A percentile compares a stretch with the other conserved stretches of the same genome.
These are phyloP conservation scores for Penicillium coprophilum DNA, from an alignment of 495 filamentous ascomycete species.

Conservation along the genomic window DNA sequence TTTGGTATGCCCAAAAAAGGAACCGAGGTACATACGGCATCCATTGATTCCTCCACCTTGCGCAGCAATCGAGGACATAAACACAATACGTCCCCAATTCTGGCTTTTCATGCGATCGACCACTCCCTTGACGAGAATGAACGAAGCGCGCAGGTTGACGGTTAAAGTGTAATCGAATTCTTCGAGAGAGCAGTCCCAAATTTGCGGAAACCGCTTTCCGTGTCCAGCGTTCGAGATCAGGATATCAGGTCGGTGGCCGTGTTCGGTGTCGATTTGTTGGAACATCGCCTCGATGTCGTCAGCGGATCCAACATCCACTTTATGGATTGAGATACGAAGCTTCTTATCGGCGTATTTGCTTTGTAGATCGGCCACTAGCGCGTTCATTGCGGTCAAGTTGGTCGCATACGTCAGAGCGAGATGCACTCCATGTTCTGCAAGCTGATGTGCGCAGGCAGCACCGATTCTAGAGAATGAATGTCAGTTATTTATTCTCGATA, in stretches of 20 bases:
- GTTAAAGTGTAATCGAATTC: slow-evolving; percentile 67
- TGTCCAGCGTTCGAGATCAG: slow-evolving; percentile 59
- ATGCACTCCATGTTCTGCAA: slow-evolving; percentile 52
- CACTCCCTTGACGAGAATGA: slow-evolving; percentile 63
- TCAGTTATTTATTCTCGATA: slow-evolving; percentile 4
- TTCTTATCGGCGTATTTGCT: slow-evolving; percentile 27
- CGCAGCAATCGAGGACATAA: slow-evolving; percentile 66
- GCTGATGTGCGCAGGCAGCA: slow-evolving; percentile 56
- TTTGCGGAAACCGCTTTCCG: slow-evolving; percentile 48
- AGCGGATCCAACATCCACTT: slow-evolving; percentile 55
- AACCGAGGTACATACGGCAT: slow-evolving; percentile 45
- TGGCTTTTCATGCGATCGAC: slow-evolving; percentile 63
- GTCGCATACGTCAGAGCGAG: slow-evolving; percentile 63
- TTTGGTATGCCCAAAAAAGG: background rate
- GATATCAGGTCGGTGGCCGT: slow-evolving; percentile 60
- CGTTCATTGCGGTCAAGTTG: slow-evolving; percentile 47
- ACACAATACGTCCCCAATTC: slow-evolving; percentile 66
- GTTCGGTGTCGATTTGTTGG: slow-evolving; percentile 48
- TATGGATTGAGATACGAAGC: slow-evolving; percentile 54
- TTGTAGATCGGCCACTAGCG: slow-evolving; percentile 43
- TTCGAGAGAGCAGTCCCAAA: slow-evolving; percentile 55
- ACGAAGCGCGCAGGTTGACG: slow-evolving; percentile 65
- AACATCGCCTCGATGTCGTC: slow-evolving; percentile 54
- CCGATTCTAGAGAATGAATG: slow-evolving; percentile 50
- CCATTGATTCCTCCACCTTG: slow-evolving; percentile 67